These are phyloP conservation scores for Rhazya stricta DNA, from an alignment of 257 asterid species.

Conservation along the genomic window DNA sequence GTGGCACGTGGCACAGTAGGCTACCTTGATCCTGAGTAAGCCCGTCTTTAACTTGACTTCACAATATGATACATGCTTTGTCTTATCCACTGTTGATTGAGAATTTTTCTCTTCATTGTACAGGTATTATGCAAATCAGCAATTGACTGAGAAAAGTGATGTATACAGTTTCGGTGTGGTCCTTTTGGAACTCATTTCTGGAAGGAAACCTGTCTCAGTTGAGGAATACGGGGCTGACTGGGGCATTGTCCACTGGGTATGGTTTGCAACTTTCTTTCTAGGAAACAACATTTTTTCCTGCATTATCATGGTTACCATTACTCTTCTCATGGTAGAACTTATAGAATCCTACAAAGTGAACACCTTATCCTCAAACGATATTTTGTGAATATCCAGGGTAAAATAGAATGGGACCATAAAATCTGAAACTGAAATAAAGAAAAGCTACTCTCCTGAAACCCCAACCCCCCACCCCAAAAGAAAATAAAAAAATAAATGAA, in stretches of 20 bases:
- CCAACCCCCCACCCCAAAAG: too few relatives aligned
- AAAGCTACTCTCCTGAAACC: neutral
- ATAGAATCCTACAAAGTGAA: neutral
- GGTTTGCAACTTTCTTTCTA: conserved; percentile 12
- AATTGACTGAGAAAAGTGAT: conserved; percentile 90
- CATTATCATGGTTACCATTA: neutral
- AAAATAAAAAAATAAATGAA: too few relatives aligned
- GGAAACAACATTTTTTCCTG: neutral
- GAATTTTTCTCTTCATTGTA: neutral
- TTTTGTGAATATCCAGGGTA: neutral
- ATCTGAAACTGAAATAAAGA: neutral
- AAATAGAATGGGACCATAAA: neutral
- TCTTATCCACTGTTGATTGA: neutral
- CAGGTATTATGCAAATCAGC: conserved; percentile 97
- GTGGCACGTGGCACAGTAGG: conserved; percentile 97
- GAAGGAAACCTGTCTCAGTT: conserved; percentile 75
- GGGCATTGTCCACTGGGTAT: conserved; percentile 99
- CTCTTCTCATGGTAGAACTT: neutral
- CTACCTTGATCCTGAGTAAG: conserved; percentile 97
- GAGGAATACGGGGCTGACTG: conserved; percentile 90
- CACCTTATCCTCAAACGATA: neutral
- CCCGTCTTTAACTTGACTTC: conserved; percentile 1
- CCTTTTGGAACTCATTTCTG: conserved; percentile 84
- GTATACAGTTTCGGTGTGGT: conserved; percentile 97
- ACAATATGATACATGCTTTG: neutral